Conservation (phyloP, 176 grass and related monocot species). For the barley (Hordeum vulgare) region MorexV3_pseudomolecules_assembly NC_058523.1:557770247-557770746, state of each 20-base stretch:
- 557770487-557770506: not conserved
- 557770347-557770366: not conserved
- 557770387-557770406: not conserved
- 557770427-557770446: not conserved
- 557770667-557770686: not conserved
- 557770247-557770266: slow-evolving; percentile 58
- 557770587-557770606: not conserved
- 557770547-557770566: not conserved
- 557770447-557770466: not conserved
- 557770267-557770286: slow-evolving; percentile 57
- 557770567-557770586: not conserved
- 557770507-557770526: slow-evolving; percentile 1
- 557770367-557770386: not conserved
- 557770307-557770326: slow-evolving; percentile 37
- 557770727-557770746: not conserved
- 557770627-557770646: not conserved
- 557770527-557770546: slow-evolving; percentile 5
- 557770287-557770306: slow-evolving; percentile 71
- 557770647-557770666: not conserved
- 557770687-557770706: not conserved
- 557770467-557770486: slow-evolving; percentile 1
- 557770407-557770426: not conserved
- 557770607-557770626: not conserved
- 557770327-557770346: not conserved
- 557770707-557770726: not conserved